A percentile compares a stretch with the other conserved stretches of the same genome.
phyloP scores from a whole-genome alignment of 2,329 filamentous ascomycete genomes.

The Colletotrichum paranaense region DNA sequence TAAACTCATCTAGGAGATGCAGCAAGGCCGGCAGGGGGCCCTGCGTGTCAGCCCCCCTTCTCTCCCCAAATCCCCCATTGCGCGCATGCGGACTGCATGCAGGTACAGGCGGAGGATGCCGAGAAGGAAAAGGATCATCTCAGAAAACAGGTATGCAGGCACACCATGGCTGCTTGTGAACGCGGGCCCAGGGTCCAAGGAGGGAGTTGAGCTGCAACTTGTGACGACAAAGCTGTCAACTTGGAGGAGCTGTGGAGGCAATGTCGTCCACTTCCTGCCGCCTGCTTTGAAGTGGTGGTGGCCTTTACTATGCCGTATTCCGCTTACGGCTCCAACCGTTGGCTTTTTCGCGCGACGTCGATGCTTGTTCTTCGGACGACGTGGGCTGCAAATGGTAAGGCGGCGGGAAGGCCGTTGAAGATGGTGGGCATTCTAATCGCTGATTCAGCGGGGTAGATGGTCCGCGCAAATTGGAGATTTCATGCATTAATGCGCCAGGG shows the following conservation, averaged over 20 bases:
- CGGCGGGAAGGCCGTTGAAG: conserved; percentile 34
- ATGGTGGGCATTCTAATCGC: conserved; percentile 32
- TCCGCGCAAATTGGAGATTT: conserved; percentile 32
- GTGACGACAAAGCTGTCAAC: conserved; percentile 10
- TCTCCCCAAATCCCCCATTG: not conserved
- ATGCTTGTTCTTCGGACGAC: conserved; percentile 25
- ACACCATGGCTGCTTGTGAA: not conserved
- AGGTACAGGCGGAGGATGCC: conserved; percentile 26
- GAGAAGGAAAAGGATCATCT: conserved; percentile 3
- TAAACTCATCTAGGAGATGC: conserved; percentile 12
- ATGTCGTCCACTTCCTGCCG: conserved; percentile 15
- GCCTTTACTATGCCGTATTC: conserved; percentile 13
- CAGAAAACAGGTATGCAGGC: not conserved
- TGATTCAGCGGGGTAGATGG: conserved; percentile 36
- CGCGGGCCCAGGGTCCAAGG: not conserved
- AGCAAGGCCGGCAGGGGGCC: conserved; percentile 3
- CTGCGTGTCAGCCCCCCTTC: not conserved
- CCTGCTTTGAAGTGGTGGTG: not conserved
- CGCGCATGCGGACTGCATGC: not conserved
- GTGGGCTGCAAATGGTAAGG: conserved; percentile 28
- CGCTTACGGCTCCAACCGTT: conserved; percentile 5
- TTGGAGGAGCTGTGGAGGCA: not conserved
- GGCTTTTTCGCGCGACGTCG: not conserved
- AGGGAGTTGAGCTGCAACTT: conserved; percentile 10
- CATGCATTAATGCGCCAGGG: conserved; percentile 32